Evolutionary conservation across 2,329 filamentous ascomycete species (phyloP).

Genomic region (Emmonsiellopsis sp.): DNA sequence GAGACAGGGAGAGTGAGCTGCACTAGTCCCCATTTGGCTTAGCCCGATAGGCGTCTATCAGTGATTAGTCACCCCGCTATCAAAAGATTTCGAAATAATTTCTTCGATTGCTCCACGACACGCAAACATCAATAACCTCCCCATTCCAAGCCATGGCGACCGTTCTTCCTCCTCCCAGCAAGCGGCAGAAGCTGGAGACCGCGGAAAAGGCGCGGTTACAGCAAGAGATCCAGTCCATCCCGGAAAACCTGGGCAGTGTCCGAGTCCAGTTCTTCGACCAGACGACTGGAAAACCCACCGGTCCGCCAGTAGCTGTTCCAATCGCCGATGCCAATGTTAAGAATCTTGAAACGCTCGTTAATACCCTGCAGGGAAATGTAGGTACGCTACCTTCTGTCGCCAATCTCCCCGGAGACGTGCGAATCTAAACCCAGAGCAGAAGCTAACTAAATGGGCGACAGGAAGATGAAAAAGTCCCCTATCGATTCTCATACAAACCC

Average conservation of each 20-base stretch:
- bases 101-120: not conserved
- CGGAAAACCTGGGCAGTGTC: constrained; percentile 64
- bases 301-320: constrained; percentile 63
- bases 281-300: constrained; percentile 59
- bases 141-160: constrained; percentile 57
- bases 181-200: constrained; percentile 71
- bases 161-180: constrained; percentile 72
- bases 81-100: too few relatives aligned
- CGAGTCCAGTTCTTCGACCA: constrained; percentile 83
- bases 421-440: not conserved
- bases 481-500: constrained; percentile 54
- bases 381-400: constrained; percentile 14
- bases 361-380: constrained; percentile 72
- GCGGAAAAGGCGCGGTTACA: constrained; percentile 64
- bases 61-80: not conserved
- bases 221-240: constrained; percentile 60
- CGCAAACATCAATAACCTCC: not conserved
- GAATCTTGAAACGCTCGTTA: constrained; percentile 79
- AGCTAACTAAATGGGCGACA: constrained; percentile 30
- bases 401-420: not conserved
- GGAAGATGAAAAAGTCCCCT: constrained; percentile 53
- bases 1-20: too few relatives aligned
- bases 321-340: constrained; percentile 79
- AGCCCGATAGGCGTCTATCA: not conserved
- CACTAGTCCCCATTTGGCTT: too few relatives aligned